Evolutionary conservation across 208 protist genomes (phyloP), one percentile per base, ranked within the genome.

Genomic region (Crithidia fasciculata): DNA sequence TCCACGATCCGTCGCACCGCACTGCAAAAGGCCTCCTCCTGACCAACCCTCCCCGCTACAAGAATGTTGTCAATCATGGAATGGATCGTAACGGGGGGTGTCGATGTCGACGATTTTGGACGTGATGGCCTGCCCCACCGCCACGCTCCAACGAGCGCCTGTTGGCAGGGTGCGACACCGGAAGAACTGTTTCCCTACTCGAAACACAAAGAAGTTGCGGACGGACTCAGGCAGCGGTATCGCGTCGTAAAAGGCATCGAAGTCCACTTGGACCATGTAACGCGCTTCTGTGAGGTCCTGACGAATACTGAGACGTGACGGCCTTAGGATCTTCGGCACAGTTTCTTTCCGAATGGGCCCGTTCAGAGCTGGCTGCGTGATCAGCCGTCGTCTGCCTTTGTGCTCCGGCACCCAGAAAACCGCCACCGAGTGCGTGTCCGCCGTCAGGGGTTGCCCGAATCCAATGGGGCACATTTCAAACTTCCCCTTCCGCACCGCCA

Each of bases 131-230:
- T 49, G 45, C 45, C 12, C 12, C 55, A 59, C 55, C 40, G 52
- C 64, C 52, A 69, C 64, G 64, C 64, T 69, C 64, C 64, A 58
- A 36, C 64, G 16, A 36, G 64, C 64, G 8, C 64, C 64, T 5
- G 64, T 69, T 8, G 47, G 64, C 53, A 49, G 9, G 8, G 43
- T 52, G 53, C 41, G 43, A 9, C 60, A 69, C 7, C 50, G 18
- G 52, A 47, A 69, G 15, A 59, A 57, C 12, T 45, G 12, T 52
- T 13, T n/a, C 3, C 39, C 12, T 41, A 44, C 53, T 5, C 52
- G 19, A 37, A 69, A 59, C 4, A 69, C 64, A n/a, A 69, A 69
- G 40, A n/a, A 43, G 52, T 57, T 54, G 6, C 64, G 16, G 5
- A 56, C 47, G 4, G 49, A 10, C 16, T 37, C 43, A 12, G 60